Evolutionary conservation across 2,329 filamentous ascomycete species (phyloP).

Genomic region (Kalaharituber pfeilii): DNA sequence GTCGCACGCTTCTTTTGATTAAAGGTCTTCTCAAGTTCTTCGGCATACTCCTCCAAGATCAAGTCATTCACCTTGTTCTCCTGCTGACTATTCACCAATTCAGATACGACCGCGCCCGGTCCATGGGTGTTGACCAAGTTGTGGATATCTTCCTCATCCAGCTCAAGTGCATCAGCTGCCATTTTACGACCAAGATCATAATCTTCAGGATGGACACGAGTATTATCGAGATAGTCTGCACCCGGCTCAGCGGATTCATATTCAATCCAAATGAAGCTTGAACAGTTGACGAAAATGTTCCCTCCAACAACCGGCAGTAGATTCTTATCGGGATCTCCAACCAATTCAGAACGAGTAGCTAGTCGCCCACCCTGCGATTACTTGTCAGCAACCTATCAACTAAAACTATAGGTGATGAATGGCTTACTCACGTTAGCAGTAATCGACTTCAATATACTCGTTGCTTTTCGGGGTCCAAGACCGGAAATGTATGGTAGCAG

Average conservation of each 20-base stretch:
- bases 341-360: slow-evolving; percentile 65
- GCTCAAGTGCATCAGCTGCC: slow-evolving; percentile 86
- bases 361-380: slow-evolving; percentile 51
- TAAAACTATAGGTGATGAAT: neutral
- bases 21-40: slow-evolving; percentile 83
- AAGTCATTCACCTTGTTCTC: slow-evolving; percentile 93
- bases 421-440: slow-evolving; percentile 48
- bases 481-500: slow-evolving; percentile 82
- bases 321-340: slow-evolving; percentile 69
- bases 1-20: slow-evolving; percentile 90
- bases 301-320: slow-evolving; percentile 67
- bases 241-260: slow-evolving; percentile 67
- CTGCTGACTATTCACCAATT: slow-evolving; percentile 84
- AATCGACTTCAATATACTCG: slow-evolving; percentile 69
- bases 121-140: slow-evolving; percentile 73
- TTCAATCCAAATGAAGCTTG: slow-evolving; percentile 81
- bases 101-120: slow-evolving; percentile 74
- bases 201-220: slow-evolving; percentile 92
- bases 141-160: slow-evolving; percentile 96
- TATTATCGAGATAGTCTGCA: slow-evolving; percentile 88
- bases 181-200: slow-evolving; percentile 97
- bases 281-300: slow-evolving; percentile 89
- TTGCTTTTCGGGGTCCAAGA: slow-evolving; percentile 79
- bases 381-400: neutral
- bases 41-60: slow-evolving; percentile 89